Percentiles rank a stretch among this genome's conserved stretches.
Conservation (phyloP, 805 yeast genomes). For the Diddensiella caesifluorescens region DNA sequence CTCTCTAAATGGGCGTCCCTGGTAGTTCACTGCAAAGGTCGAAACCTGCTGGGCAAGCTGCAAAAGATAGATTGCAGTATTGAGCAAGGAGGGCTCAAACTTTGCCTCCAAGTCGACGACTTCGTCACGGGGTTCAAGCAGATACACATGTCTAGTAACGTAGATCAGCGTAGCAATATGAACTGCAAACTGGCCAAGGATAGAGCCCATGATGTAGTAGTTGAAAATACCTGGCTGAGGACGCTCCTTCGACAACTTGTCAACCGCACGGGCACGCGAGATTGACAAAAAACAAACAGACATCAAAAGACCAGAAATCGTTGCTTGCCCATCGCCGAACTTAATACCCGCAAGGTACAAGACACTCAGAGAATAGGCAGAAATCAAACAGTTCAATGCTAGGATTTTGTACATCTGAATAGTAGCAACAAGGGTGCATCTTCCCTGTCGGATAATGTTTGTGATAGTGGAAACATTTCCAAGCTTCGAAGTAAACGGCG, state of each 20-base stretch:
- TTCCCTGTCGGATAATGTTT: slow-evolving; percentile 92
- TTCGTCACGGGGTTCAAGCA: slow-evolving; percentile 88
- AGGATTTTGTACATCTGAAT: slow-evolving; percentile 98
- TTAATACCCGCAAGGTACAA: slow-evolving; percentile 95
- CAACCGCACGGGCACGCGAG: slow-evolving; percentile 87
- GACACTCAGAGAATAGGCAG: slow-evolving; percentile 92
- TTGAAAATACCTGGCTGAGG: slow-evolving; percentile 98
- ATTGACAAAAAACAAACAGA: slow-evolving; percentile 93
- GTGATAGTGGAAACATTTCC: slow-evolving; percentile 90
- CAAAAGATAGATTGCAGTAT: slow-evolving; percentile 91
- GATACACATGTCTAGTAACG: slow-evolving; percentile 76
- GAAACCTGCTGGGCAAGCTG: slow-evolving; percentile 96
- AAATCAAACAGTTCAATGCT: slow-evolving; percentile 93
- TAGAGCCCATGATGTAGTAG: slow-evolving; percentile 94
- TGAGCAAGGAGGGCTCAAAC: slow-evolving; percentile 83
- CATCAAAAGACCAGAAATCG: slow-evolving; percentile 86
- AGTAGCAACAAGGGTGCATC: slow-evolving; percentile 95
- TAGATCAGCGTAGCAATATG: slow-evolving; percentile 80
- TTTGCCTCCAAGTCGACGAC: slow-evolving; percentile 83
- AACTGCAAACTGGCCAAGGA: slow-evolving; percentile 91
- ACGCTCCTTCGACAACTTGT: slow-evolving; percentile 84
- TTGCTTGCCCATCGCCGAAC: slow-evolving; percentile 97
- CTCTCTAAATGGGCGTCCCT: slow-evolving; percentile 95
- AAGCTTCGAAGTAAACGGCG: slow-evolving; percentile 94
- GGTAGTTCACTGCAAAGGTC: slow-evolving; percentile 95